Conservation (phyloP, 208 protist species). For the Hexamita inflata region DNA sequence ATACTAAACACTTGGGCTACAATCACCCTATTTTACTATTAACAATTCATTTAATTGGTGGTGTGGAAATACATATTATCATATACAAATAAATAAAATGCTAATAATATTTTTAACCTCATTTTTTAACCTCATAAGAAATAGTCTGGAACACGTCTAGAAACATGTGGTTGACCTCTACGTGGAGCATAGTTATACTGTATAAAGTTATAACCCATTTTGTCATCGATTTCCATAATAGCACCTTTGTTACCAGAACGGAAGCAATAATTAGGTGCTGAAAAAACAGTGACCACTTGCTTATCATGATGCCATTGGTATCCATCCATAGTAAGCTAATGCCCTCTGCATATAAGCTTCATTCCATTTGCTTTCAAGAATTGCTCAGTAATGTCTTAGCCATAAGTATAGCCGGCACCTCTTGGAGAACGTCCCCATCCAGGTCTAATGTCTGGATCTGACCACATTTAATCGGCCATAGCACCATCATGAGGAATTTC, state of each 20-base stretch:
- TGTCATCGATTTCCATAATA: conserved; percentile 35
- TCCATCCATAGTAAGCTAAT: conserved; percentile 38
- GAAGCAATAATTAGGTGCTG: conserved; percentile 66
- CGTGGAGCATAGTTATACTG: conserved; percentile 93
- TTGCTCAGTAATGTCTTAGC: conserved; percentile 33
- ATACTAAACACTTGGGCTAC: no score
- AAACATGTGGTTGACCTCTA: conserved; percentile 80
- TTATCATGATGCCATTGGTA: conserved; percentile 32
- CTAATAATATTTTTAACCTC: no score
- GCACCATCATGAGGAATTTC: conserved; percentile 94
- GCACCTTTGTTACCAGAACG: conserved; percentile 30
- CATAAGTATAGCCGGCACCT: conserved; percentile 47
- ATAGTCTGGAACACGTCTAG: conserved; percentile 90
- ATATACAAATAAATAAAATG: no score
- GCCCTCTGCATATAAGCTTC: conserved; percentile 29
- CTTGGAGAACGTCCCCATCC: conserved; percentile 33
- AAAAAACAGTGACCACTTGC: conserved; percentile 59
- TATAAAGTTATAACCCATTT: conserved; percentile 52
- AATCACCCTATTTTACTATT: no score
- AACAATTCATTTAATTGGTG: no score
- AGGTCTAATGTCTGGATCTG: conserved; percentile 37
- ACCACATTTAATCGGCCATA: conserved; percentile 97
- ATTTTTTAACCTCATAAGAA: conserved; percentile 64
- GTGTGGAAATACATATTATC: no score
- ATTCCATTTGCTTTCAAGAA: conserved; percentile 35